Evolutionary conservation across 1,284 basidiomycete species (phyloP), one percentile per base, ranked within the genome.

Genomic region (Singerocomus inundabilis): DNA sequence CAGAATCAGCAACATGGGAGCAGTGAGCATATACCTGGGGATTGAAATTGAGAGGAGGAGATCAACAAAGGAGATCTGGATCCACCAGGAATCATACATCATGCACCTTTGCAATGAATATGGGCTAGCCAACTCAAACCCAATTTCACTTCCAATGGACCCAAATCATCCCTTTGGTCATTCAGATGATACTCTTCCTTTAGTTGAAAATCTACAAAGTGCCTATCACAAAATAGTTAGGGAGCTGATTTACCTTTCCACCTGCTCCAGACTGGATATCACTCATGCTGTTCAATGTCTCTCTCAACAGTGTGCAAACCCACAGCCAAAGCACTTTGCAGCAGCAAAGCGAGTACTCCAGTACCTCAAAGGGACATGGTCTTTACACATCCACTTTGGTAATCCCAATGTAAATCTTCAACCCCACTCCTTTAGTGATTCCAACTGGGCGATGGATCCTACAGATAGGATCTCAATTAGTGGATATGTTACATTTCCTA

Each of bases 1-100:
- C 13, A 36, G 55, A 0, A 47, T 57, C 16, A 51, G 43, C 1
- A 39, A 58, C 18, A 13, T 58, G 28, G 49, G 50, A 0, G 11
- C 44, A 1, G 38, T 57, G 6, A 31, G 28, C 1, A 28, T 51
- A 15, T 59, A 53, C 15, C 32, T 59, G 0, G 51, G 57, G 0
- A 48, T 59, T 2, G 24, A 56, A 6, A 54, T 59, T 3, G 28
- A 54, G 6, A 6, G 15, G 0, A 15, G 39, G 0, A 0, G 36
- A 0, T 9, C 0, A 0, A 48, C 36, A 1, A 4, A 5, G 0
- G 15, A 55, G 25, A 8, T 41, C 0, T 55, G 56, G 50, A 31
- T 57, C 5, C 54, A 59, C 21, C 54, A 59, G 9, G 36, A 34
- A 2, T 30, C 44, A 0, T 59, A 59, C 25, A 54, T 59, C 0